Conservation (phyloP, 208 protist species). For the Acanthamoeba rhysodes region DNA sequence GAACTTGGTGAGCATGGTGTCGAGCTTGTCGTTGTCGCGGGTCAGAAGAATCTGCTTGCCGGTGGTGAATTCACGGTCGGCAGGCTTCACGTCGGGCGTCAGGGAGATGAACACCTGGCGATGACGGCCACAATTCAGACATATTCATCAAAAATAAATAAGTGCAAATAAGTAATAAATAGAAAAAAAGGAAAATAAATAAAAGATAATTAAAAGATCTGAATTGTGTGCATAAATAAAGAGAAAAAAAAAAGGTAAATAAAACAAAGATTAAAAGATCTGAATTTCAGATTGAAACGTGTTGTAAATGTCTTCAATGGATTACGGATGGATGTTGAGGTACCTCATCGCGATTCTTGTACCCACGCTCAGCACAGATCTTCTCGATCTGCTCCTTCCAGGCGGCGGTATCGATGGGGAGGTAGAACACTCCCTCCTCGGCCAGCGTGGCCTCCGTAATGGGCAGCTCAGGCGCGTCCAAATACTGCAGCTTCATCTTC, state of each 20-base stretch:
- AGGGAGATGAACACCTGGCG: slow-evolving; percentile 73
- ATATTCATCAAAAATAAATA: too few relatives aligned
- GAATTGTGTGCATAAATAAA: too few relatives aligned
- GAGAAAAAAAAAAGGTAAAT: neutral
- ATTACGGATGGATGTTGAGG: neutral
- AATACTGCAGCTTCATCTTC: slow-evolving; percentile 65
- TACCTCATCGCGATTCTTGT: slow-evolving; percentile 86
- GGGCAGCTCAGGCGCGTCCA: slow-evolving; percentile 52
- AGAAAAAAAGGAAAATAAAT: neutral
- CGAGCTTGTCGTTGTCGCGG: slow-evolving; percentile 61
- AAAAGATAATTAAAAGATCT: too few relatives aligned
- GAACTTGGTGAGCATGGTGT: slow-evolving; percentile 67
- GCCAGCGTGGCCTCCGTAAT: slow-evolving; percentile 1
- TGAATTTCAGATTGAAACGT: too few relatives aligned
- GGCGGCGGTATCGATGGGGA: slow-evolving; percentile 45
- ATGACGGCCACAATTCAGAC: too few relatives aligned
- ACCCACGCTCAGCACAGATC: slow-evolving; percentile 79
- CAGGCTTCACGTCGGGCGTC: slow-evolving; percentile 10
- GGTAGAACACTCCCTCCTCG: slow-evolving; percentile 65
- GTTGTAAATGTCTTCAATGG: neutral
- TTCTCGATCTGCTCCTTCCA: slow-evolving; percentile 74
- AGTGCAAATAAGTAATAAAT: neutral
- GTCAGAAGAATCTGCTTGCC: slow-evolving; percentile 69
- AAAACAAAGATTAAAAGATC: too few relatives aligned
- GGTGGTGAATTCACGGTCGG: slow-evolving; percentile 47